These are phyloP conservation scores for Epicoccum nigrum DNA, from an alignment of 2,329 filamentous ascomycete genomes.

Conservation along the genomic window DNA sequence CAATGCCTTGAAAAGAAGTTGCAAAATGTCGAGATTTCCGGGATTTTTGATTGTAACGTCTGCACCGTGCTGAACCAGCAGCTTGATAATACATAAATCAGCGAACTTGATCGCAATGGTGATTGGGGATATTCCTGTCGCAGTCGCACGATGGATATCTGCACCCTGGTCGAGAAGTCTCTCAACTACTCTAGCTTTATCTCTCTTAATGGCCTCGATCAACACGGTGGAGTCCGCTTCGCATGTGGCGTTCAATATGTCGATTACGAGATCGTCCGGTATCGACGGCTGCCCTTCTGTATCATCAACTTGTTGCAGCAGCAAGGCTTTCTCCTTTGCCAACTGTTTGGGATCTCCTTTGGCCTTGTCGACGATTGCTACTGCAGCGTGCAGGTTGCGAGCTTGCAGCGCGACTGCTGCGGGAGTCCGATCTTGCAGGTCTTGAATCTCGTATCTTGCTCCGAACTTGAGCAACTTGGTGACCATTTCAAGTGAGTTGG, in stretches of 20 bases:
- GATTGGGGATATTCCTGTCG: slow-evolving; percentile 33
- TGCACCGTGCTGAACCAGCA: slow-evolving; percentile 36
- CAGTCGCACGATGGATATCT: slow-evolving; percentile 35
- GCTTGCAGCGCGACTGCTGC: slow-evolving; percentile 37
- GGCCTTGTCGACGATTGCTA: slow-evolving; percentile 41
- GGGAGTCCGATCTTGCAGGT: slow-evolving; percentile 30
- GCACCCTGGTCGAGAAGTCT: slow-evolving; percentile 41
- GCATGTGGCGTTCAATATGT: slow-evolving; percentile 42
- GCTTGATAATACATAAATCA: slow-evolving; percentile 30
- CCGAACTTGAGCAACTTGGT: slow-evolving; percentile 35
- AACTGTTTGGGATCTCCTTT: slow-evolving; percentile 33
- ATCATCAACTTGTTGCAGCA: slow-evolving; percentile 38
- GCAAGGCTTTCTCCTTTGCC: slow-evolving; percentile 40
- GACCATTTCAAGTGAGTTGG: slow-evolving; percentile 30
- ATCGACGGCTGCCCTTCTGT: slow-evolving; percentile 33
- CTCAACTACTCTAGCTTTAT: slow-evolving; percentile 34
- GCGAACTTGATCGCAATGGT: slow-evolving; percentile 39
- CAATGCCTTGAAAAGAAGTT: slow-evolving; percentile 22
- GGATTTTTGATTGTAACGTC: slow-evolving; percentile 34
- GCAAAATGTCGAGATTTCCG: slow-evolving; percentile 33
- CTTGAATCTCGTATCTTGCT: slow-evolving; percentile 33
- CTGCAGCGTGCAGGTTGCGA: slow-evolving; percentile 37
- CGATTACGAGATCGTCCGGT: slow-evolving; percentile 41
- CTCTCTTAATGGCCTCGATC: slow-evolving; percentile 41
- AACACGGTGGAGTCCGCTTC: slow-evolving; percentile 42